A percentile compares a stretch with the other conserved stretches of the same genome.
Evolutionary conservation across 441 rosid genomes (phyloP).

Genomic region (Erysimum cheiri): DNA sequence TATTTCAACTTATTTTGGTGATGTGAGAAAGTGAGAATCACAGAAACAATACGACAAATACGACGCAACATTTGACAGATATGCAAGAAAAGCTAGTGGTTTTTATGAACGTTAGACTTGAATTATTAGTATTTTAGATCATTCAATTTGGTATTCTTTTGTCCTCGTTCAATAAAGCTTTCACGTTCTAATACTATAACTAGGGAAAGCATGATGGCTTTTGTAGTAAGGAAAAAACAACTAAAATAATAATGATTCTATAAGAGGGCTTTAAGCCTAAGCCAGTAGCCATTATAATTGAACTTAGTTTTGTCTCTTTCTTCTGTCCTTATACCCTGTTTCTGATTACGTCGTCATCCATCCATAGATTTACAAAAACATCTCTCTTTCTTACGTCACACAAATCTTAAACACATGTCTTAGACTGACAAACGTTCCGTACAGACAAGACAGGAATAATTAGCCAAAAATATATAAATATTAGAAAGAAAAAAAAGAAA

Average conservation of each 20-base stretch:
- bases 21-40: slow-evolving; percentile 23
- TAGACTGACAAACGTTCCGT: slow-evolving; percentile 10
- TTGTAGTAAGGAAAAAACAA: not conserved
- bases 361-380: slow-evolving; percentile 16
- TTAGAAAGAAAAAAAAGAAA: not conserved
- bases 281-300: slow-evolving; percentile 17
- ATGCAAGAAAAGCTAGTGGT: slow-evolving; percentile 18
- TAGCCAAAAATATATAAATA: not conserved
- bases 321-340: slow-evolving; percentile 8
- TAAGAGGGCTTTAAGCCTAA: not conserved
- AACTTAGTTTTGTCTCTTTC: slow-evolving; percentile 38
- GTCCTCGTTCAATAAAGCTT: slow-evolving; percentile 12
- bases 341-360: slow-evolving; percentile 15
- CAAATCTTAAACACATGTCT: slow-evolving; percentile 15
- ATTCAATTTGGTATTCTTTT: slow-evolving; percentile 6
- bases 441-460: slow-evolving; percentile 14
- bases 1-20: slow-evolving; percentile 19
- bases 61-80: slow-evolving; percentile 35
- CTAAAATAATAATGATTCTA: not conserved
- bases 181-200: not conserved
- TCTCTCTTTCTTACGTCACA: slow-evolving; percentile 8
- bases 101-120: slow-evolving; percentile 25
- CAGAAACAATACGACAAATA: slow-evolving; percentile 28
- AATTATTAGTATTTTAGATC: slow-evolving; percentile 1
- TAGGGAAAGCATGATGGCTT: not conserved